These are phyloP conservation scores for Alternaria rosae DNA, from an alignment of 2,329 filamentous ascomycete genomes.

Conservation along the genomic window DNA sequence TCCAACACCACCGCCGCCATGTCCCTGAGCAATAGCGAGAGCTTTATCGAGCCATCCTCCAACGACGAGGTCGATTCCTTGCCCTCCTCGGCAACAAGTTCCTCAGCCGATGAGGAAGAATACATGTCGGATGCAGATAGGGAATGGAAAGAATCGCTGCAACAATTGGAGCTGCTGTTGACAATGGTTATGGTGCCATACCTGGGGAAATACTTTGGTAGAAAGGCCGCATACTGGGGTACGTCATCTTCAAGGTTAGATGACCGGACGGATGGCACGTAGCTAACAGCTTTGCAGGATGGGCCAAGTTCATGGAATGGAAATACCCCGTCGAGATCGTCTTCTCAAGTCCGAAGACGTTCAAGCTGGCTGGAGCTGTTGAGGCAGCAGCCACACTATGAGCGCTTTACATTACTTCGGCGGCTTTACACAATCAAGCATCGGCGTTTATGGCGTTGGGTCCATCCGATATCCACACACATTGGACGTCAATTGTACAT, in stretches of 20 bases:
- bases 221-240: conserved; percentile 98
- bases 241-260: conserved; percentile 50
- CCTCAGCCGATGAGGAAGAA: conserved; percentile 64
- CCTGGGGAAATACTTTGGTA: conserved; percentile 90
- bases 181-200: conserved; percentile 96
- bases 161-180: conserved; percentile 90
- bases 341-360: conserved; percentile 55
- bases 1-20: conserved; percentile 27
- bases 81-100: conserved; percentile 60
- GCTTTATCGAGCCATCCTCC: conserved; percentile 47
- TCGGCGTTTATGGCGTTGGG: conserved; percentile 18
- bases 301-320: conserved; percentile 95
- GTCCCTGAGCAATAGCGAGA: conserved; percentile 48
- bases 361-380: conserved; percentile 56
- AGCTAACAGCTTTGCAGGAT: conserved; percentile 65
- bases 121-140: conserved; percentile 82
- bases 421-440: conserved; percentile 13
- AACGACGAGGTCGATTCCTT: conserved; percentile 59
- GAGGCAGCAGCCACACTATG: conserved; percentile 57
- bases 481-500: neutral
- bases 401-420: neutral
- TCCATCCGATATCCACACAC: neutral
- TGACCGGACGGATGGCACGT: neutral
- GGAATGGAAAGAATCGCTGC: conserved; percentile 93
- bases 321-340: conserved; percentile 81